phyloP scores from a whole-genome alignment of 805 yeast species.

The Barnettozyma wickerhamii region DNA sequence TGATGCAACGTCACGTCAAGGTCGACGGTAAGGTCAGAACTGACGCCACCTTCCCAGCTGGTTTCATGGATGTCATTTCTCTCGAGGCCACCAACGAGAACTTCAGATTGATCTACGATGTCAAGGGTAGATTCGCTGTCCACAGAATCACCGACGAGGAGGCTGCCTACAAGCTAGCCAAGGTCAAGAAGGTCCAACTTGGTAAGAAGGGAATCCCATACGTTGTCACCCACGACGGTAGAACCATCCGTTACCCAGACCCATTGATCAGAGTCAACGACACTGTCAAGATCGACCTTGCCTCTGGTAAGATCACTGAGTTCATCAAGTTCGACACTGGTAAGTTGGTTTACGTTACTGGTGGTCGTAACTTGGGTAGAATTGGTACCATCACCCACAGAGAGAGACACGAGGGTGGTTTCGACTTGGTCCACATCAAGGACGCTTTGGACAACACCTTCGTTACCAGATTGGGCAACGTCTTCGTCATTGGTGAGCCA shows the following conservation, averaged over 20 bases:
- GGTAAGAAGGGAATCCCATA: conserved; percentile 99
- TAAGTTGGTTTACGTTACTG: conserved; percentile 87
- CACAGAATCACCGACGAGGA: conserved; percentile 99
- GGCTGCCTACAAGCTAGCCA: conserved; percentile 96
- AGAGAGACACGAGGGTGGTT: conserved; percentile 98
- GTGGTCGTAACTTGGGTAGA: conserved; percentile 99
- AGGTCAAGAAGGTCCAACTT: conserved; percentile 96
- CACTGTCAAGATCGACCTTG: conserved; percentile 95
- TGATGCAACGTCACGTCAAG: conserved; percentile 97
- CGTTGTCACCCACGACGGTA: conserved; percentile 99
- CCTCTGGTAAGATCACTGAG: conserved; percentile 89
- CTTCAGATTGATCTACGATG: conserved; percentile 98
- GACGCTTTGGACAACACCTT: conserved; percentile 91
- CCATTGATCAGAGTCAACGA: conserved; percentile 96
- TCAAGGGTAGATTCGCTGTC: conserved; percentile 98
- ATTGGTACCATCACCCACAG: conserved; percentile 94
- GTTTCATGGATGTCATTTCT: conserved; percentile 98
- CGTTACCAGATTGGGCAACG: conserved; percentile 92
- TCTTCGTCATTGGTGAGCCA: conserved; percentile 92
- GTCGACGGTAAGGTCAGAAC: conserved; percentile 99
- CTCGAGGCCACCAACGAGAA: conserved; percentile 98
- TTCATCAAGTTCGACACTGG: conserved; percentile 92
- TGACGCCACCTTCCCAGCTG: conserved; percentile 98
- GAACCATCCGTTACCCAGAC: conserved; percentile 99
- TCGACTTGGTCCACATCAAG: conserved; percentile 95